Percentiles rank a stretch among this genome's conserved stretches.
These are phyloP conservation scores for Prunella vulgaris DNA, from an alignment of 257 asterid species.

Conservation along the genomic window DNA sequence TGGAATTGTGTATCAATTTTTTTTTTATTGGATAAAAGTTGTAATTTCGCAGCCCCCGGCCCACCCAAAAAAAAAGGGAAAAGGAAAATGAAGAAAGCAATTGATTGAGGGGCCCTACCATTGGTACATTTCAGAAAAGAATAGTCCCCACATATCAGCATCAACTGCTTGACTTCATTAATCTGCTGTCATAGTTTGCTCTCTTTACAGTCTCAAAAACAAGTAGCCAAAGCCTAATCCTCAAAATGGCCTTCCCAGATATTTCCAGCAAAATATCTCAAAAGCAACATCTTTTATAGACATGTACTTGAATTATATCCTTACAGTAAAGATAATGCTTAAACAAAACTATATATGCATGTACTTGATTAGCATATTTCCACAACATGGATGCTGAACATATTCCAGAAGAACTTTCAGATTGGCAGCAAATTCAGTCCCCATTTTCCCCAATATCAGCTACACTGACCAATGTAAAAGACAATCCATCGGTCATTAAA, in stretches of 20 bases:
- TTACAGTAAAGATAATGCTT: constrained; percentile 28
- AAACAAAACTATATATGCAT: constrained; percentile 4
- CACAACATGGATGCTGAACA: constrained; percentile 42
- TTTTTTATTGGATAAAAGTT: not conserved
- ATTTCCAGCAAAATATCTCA: constrained; percentile 31
- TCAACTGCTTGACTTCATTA: constrained; percentile 2
- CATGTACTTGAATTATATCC: constrained; percentile 16
- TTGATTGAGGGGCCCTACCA: not conserved
- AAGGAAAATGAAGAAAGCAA: not conserved
- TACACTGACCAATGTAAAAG: not conserved
- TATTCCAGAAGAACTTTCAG: constrained; percentile 33
- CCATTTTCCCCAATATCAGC: constrained; percentile 25
- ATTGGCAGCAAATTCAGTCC: constrained; percentile 51
- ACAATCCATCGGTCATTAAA: constrained; percentile 5
- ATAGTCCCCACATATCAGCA: constrained; percentile 19
- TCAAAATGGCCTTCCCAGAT: constrained; percentile 18
- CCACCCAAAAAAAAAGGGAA: not conserved
- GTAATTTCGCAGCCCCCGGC: not conserved
- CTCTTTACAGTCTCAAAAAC: constrained; percentile 11
- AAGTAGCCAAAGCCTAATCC: constrained; percentile 20
- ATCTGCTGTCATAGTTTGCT: constrained; percentile 1
- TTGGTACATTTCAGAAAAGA: not conserved
- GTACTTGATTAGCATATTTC: not conserved
- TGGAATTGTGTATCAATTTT: not conserved
- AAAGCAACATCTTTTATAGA: constrained; percentile 14